phyloP scores from a whole-genome alignment of 345 rosid genomes.

The Brassica napus region Da-Ae NC_063436.1:19720001-19720500 shows the following conservation, averaged over 20 bases:
- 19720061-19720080: not conserved
- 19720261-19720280: slow-evolving; percentile 80
- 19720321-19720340: slow-evolving; percentile 58
- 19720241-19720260: slow-evolving; percentile 73
- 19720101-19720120: not conserved
- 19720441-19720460: slow-evolving; percentile 59
- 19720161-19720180: slow-evolving; percentile 70
- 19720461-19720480: slow-evolving; percentile 59
- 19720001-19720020: slow-evolving; percentile 34
- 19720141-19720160: slow-evolving; percentile 78
- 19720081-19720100: slow-evolving; percentile 6
- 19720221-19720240: slow-evolving; percentile 72
- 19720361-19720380: slow-evolving; percentile 92
- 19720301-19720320: slow-evolving; percentile 54
- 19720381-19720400: slow-evolving; percentile 73
- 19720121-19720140: slow-evolving; percentile 45
- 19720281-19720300: slow-evolving; percentile 71
- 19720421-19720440: slow-evolving; percentile 67
- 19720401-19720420: slow-evolving; percentile 58
- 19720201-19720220: slow-evolving; percentile 78
- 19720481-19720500: slow-evolving; percentile 16
- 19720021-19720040: slow-evolving; percentile 48
- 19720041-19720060: not conserved
- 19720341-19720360: slow-evolving; percentile 68
- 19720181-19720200: slow-evolving; percentile 63